Conservation (phyloP, 306 rosid genomes). For the Cicer arietinum region DNA sequence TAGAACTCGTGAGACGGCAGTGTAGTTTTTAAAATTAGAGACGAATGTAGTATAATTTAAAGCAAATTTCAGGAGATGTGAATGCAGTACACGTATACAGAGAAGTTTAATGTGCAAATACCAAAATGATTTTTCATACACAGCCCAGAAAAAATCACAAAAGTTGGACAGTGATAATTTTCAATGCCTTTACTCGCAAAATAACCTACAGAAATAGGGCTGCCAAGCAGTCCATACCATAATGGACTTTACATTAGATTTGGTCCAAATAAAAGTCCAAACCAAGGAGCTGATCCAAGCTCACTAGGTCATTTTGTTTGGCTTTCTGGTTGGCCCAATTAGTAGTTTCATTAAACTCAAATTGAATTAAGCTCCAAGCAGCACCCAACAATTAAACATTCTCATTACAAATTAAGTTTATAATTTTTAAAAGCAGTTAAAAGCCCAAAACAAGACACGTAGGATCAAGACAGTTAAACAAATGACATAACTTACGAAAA, state of each 20-base stretch:
- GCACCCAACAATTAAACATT: neutral
- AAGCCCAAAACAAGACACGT: neutral
- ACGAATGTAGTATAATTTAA: neutral
- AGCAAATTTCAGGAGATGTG: neutral
- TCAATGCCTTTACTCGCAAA: neutral
- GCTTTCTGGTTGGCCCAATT: neutral
- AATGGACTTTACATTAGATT: neutral
- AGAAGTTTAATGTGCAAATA: neutral
- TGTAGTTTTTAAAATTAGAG: neutral
- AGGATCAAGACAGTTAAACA: slow-evolving; percentile 1
- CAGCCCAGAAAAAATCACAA: neutral
- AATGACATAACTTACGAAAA: neutral
- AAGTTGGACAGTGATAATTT: slow-evolving; percentile 8
- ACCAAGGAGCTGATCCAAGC: neutral
- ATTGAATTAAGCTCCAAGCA: slow-evolving; percentile 3
- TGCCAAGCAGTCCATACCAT: slow-evolving; percentile 13
- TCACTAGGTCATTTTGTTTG: neutral
- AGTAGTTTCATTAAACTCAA: neutral
- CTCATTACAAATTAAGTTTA: neutral
- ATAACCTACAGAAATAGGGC: neutral
- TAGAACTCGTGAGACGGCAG: neutral
- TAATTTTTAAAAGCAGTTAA: slow-evolving; percentile 7
- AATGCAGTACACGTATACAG: neutral
- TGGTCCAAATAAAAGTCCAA: slow-evolving; percentile 25
- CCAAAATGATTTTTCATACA: neutral